Evolutionary conservation across 1,284 basidiomycete genomes (phyloP), one percentile per base, ranked within the genome.

Genomic region (Ustilago tritici): DNA sequence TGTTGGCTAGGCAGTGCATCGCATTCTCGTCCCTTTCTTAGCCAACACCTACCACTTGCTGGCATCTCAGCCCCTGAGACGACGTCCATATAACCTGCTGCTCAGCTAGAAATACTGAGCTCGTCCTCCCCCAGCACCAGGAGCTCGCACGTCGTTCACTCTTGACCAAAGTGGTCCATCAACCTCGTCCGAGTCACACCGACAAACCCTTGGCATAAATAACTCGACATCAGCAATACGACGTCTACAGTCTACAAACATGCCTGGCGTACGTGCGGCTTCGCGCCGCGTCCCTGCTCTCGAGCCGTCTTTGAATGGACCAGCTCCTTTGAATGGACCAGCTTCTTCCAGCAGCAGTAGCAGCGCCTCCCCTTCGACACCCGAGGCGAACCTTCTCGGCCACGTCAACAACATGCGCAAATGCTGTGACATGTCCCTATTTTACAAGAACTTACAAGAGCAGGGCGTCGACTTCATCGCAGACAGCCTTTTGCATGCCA

Each of bases 361-460:
- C 47, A 56, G 56, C 12, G 53, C 64, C 2, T 71, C 69, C 5
- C 65, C 65, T 2, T n/a, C 55, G 34, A 71, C 65, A 4, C 65
- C 69, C n/a, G 70, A 72, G 28, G 40, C 40, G 14, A 61, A 70
- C 47, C 74, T 79, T 36, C 74, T 79, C 31, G 43, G 17, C 7
- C 69, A 81, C 53, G 74, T 77, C 62, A 81, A 81, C 70, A 73
- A 66, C 67, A 72, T 79, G 49, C 70, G 79, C 56, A 74, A 65
- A 56, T 74, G 69, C 65, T 76, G 73, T 59, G 70, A 77, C 61
- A 73, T 76, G 68, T 70, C 75, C n/a, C 66, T 67, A 32, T 74
- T 81, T 52, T 50, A 72, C 63, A 63, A 66, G 50, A 67, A 61
- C 41, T 34, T 76, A 10, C 56, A 64, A 28, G 65, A 69, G 35